Percentiles rank a stretch among this genome's conserved stretches.
Conservation (phyloP, 2,329 filamentous ascomycete species). For the Ophiocordyceps camponoti-leonardi region DNA sequence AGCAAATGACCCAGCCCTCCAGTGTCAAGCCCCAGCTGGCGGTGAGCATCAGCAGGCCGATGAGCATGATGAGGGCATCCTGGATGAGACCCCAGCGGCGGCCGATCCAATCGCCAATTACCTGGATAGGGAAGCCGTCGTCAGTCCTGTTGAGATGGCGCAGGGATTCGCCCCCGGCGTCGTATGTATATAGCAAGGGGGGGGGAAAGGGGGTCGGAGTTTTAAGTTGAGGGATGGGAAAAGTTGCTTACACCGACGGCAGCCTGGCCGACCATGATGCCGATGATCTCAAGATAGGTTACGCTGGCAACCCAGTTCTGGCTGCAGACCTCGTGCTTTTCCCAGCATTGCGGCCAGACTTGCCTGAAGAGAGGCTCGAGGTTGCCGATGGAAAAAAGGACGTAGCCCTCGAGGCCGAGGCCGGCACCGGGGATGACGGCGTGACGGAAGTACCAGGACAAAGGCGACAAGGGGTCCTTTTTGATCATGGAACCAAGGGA, state of each 20-base stretch:
- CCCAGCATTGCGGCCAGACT: constrained; percentile 70
- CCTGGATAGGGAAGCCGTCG: constrained; percentile 14
- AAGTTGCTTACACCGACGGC: constrained; percentile 53
- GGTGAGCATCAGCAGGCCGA: constrained; percentile 82
- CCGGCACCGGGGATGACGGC: constrained; percentile 87
- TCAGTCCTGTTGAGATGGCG: neutral
- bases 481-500: constrained; percentile 67
- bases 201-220: neutral
- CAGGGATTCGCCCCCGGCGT: neutral
- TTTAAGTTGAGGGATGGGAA: no score
- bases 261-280: constrained; percentile 90
- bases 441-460: constrained; percentile 79
- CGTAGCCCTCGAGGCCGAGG: constrained; percentile 84
- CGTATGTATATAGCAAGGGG: neutral
- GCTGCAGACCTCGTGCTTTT: constrained; percentile 45
- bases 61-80: constrained; percentile 83
- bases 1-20: constrained; percentile 94
- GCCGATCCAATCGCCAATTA: constrained; percentile 58
- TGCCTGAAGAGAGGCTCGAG: constrained; percentile 64
- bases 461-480: constrained; percentile 64
- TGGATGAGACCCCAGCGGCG: constrained; percentile 93
- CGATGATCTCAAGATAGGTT: constrained; percentile 81
- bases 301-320: constrained; percentile 69
- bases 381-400: constrained; percentile 93
- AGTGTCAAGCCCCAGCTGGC: constrained; percentile 75